Evolutionary conservation across 345 rosid species (phyloP), one percentile per base, ranked within the genome.

Genomic region (Euphorbia tirucalli): DNA sequence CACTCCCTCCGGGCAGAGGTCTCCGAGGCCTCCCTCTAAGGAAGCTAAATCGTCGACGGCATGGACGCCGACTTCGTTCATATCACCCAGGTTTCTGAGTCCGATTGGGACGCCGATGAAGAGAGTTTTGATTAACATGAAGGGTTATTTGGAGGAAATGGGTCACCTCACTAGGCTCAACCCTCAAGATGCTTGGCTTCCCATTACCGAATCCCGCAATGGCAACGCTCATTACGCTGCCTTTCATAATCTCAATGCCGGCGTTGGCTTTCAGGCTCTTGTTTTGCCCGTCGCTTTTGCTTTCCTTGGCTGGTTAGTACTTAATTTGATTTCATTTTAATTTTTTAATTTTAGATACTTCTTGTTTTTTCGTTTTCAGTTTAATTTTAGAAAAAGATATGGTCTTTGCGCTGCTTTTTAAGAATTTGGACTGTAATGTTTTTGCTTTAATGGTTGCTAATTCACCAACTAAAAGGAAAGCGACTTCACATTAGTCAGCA

Each of bases 181-280:
- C 75, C 98, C 98, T 2, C 98, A 94, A 66, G 98, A 94, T 28
- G 97, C 98, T 68, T 94, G 97, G 98, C 96, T 94, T 59, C 98
- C 97, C 16, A 94, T 94, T 63, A 94, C 98, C 0, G 97, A 94
- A 80, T 94, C 98, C 24, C 89, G 98, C 37, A 94, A 94, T 39
- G 98, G 97, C n/a, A 94, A 94, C 74, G 97, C 98, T 73, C 91
- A 94, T 64, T 94, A 94, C 83, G 95, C 98, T 13, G 98, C 98
- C 54, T 94, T 94, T 85, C 98, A 94, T 69, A 94, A 94, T 69
- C 84, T 94, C 21, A 94, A 94, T 75, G 98, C 97, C 58, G 98
- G 98, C 25, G 84, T 94, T 72, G 98, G 98, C 24, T 94, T 94
- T 64, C 98, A 94, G 83, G 98, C 98, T 57, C 88, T 94, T 21